These are phyloP conservation scores for Blastosporella zonata DNA, from an alignment of 1,284 basidiomycete species.

Conservation along the genomic window DNA sequence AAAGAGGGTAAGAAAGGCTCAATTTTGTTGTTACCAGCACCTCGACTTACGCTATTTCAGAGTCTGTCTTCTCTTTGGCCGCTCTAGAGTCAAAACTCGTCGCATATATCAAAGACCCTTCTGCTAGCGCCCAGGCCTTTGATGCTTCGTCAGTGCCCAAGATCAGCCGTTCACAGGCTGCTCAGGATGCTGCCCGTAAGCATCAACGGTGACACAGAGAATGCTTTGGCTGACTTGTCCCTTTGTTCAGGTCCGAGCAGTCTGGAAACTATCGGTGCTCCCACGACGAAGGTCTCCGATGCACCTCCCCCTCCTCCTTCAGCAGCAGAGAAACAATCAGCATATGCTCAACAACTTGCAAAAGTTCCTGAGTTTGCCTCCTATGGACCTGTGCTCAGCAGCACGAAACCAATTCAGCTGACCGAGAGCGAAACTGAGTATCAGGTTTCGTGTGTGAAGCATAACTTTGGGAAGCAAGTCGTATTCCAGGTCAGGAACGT, in stretches of 20 bases:
- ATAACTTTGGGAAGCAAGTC: conserved; percentile 93
- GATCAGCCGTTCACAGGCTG: conserved; percentile 86
- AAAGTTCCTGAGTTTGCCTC: conserved; percentile 83
- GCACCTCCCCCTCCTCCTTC: conserved; percentile 68
- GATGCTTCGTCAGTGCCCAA: conserved; percentile 83
- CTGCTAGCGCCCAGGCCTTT: conserved; percentile 68
- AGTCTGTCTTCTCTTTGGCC: conserved; percentile 88
- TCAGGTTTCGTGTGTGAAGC: conserved; percentile 95
- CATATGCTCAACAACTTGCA: conserved; percentile 83
- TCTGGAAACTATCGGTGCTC: conserved; percentile 76
- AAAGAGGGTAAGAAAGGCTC: conserved; percentile 71
- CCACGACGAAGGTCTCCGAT: conserved; percentile 59
- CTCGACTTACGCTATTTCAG: conserved; percentile 39
- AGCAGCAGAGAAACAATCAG: conserved; percentile 80
- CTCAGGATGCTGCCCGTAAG: conserved; percentile 82
- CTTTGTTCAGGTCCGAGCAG: conserved; percentile 67
- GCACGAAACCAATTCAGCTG: conserved; percentile 74
- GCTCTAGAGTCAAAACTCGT: conserved; percentile 86
- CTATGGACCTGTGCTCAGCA: conserved; percentile 90
- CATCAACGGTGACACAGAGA: conserved; percentile 9
- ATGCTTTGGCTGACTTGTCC: conserved; percentile 5
- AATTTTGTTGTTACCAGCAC: neutral
- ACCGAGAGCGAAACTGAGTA: conserved; percentile 99
- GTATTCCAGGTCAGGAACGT: conserved; percentile 81
- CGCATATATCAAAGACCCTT: conserved; percentile 82